Percentiles rank a stretch among this genome's conserved stretches.
phyloP scores from a whole-genome alignment of 75 land plant species.

The Picea sitchensis region DNA sequence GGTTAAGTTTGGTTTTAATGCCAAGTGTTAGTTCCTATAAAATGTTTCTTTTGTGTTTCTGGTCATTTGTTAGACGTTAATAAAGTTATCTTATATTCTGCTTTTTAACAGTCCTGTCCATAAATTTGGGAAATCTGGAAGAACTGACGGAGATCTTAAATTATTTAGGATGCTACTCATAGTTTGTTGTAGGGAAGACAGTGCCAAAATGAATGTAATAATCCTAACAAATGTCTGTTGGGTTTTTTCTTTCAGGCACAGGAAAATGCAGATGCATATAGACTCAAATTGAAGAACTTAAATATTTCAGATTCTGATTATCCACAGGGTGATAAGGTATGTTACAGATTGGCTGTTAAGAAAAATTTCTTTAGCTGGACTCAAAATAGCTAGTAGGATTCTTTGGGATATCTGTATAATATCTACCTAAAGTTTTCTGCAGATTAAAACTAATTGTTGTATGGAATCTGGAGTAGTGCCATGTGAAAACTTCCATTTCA shows the following conservation, averaged over 20 bases:
- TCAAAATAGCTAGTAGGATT: slow-evolving; percentile 2
- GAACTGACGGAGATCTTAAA: background rate
- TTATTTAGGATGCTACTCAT: background rate
- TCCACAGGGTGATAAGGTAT: slow-evolving; percentile 7
- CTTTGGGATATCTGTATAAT: background rate
- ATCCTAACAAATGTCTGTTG: background rate
- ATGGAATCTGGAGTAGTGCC: background rate
- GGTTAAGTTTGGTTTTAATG: too few species aligned
- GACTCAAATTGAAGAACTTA: slow-evolving; percentile 5
- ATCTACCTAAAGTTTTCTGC: background rate
- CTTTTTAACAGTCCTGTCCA: too few species aligned
- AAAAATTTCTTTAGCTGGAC: background rate
- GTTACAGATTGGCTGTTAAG: background rate
- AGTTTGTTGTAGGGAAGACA: background rate
- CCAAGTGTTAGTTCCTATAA: too few species aligned
- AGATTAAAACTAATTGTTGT: background rate
- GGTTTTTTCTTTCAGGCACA: slow-evolving; percentile 9
- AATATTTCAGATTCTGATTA: slow-evolving; percentile 4
- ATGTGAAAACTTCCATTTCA: background rate
- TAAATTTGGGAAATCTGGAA: background rate
- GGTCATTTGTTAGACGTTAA: too few species aligned
- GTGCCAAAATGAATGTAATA: background rate
- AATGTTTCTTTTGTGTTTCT: too few species aligned
- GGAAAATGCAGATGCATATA: slow-evolving; percentile 5
- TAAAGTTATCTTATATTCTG: too few species aligned